These are phyloP conservation scores for Talaromyces sp. DNA, from an alignment of 2,329 filamentous ascomycete species.

Conservation along the genomic window DNA sequence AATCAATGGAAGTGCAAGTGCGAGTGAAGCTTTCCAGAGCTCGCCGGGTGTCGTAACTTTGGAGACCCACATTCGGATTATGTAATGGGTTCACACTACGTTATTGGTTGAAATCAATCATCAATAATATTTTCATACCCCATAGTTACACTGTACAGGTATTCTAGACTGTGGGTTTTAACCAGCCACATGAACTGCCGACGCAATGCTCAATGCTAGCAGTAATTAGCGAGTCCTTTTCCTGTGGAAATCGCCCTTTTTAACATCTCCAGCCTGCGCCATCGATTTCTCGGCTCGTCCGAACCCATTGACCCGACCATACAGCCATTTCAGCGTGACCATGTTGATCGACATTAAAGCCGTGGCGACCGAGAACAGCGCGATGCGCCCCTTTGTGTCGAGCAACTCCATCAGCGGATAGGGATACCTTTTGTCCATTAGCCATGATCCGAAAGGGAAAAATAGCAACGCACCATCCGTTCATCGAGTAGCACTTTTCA, in stretches of 20 bases:
- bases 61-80: not conserved
- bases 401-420: constrained; percentile 78
- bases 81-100: not conserved
- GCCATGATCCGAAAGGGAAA: constrained; percentile 1
- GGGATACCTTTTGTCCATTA: constrained; percentile 59
- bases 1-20: not conserved
- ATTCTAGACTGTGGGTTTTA: too few relatives aligned
- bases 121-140: too few relatives aligned
- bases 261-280: constrained; percentile 27
- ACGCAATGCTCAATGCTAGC: not conserved
- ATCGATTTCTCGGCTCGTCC: constrained; percentile 18
- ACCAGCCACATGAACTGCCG: too few relatives aligned
- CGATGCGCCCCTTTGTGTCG: constrained; percentile 59
- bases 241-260: constrained; percentile 17
- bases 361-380: constrained; percentile 67
- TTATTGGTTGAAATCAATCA: not conserved
- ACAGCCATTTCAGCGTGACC: constrained; percentile 62
- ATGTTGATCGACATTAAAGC: constrained; percentile 68
- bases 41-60: not conserved
- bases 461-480: constrained; percentile 49
- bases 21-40: not conserved
- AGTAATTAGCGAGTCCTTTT: not conserved
- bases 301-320: constrained; percentile 50
- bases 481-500: constrained; percentile 54
- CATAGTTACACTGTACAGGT: too few relatives aligned